Conservation (phyloP, 2,329 filamentous ascomycete species). For the Ophiocordyceps unilateralis region DNA sequence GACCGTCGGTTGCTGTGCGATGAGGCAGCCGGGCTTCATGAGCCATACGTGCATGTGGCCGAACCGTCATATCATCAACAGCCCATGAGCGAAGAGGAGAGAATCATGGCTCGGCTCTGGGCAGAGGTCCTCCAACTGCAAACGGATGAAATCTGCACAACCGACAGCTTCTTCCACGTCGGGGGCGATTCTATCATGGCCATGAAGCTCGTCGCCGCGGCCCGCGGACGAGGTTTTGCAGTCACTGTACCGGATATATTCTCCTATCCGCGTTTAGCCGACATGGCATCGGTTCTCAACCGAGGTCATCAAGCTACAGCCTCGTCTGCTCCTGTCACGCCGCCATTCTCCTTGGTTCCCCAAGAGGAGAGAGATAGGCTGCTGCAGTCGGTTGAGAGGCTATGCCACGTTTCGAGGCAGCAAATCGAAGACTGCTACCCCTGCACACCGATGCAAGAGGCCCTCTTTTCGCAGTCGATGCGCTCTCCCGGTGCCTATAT, state of each 20-base stretch:
- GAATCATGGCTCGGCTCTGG: constrained; percentile 1
- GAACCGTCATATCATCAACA: not conserved
- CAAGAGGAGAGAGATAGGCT: not conserved
- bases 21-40: not conserved
- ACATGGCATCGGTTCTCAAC: not conserved
- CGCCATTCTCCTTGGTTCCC: constrained; percentile 1
- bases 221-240: constrained; percentile 16
- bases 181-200: constrained; percentile 29
- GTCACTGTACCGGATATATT: constrained; percentile 26
- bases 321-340: not conserved
- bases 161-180: constrained; percentile 27
- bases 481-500: constrained; percentile 27
- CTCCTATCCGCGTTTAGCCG: constrained; percentile 4
- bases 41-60: not conserved
- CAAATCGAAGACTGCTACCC: constrained; percentile 16
- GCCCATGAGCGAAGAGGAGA: not conserved
- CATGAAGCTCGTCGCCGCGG: constrained; percentile 20
- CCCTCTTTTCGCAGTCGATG: constrained; percentile 27
- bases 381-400: not conserved
- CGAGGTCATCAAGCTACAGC: not conserved
- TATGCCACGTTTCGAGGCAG: not conserved
- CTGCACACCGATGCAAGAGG: constrained; percentile 25
- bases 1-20: not conserved
- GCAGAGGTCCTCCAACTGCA: constrained; percentile 2
- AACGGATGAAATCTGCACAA: constrained; percentile 12